Evolutionary conservation across 345 rosid species (phyloP).

Genomic region (Viola odorata): DNA sequence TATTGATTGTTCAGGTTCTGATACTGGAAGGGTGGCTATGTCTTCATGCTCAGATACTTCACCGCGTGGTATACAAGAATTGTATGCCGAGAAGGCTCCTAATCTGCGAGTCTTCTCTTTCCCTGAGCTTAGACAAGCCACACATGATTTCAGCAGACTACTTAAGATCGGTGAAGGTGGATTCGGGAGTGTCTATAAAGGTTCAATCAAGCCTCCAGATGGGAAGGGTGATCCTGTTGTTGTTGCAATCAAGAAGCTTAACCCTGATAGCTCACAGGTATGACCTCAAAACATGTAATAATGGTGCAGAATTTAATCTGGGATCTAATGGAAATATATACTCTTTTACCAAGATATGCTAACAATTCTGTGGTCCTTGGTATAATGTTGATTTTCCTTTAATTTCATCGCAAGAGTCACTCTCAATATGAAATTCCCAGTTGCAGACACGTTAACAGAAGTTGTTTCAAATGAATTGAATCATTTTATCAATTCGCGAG

Average conservation of each 20-base stretch:
- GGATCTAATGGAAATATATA: neutral
- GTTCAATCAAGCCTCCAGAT: constrained; percentile 39
- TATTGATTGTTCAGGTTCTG: constrained; percentile 14
- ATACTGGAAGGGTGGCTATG: constrained; percentile 23
- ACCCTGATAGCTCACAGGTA: constrained; percentile 72
- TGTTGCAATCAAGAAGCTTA: constrained; percentile 82
- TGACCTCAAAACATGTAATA: neutral
- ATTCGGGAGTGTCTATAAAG: constrained; percentile 71
- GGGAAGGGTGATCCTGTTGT: constrained; percentile 41
- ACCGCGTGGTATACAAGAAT: constrained; percentile 54
- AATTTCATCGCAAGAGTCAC: neutral
- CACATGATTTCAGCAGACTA: constrained; percentile 50
- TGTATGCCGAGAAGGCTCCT: constrained; percentile 58
- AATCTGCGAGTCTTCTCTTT: constrained; percentile 60
- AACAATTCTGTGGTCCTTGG: too few species aligned
- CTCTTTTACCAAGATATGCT: too few species aligned
- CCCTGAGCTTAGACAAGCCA: constrained; percentile 67
- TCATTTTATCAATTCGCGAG: too few species aligned
- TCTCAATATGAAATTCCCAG: neutral
- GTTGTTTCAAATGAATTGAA: too few species aligned
- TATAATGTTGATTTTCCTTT: too few species aligned
- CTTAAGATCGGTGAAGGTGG: constrained; percentile 92
- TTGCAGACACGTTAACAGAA: too few species aligned
- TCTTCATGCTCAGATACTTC: constrained; percentile 50
- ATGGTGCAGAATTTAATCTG: neutral